Base-by-base conservation (phyloP, 2,329 filamentous ascomycete genomes). In the Lomentospora prolificans region DNA sequence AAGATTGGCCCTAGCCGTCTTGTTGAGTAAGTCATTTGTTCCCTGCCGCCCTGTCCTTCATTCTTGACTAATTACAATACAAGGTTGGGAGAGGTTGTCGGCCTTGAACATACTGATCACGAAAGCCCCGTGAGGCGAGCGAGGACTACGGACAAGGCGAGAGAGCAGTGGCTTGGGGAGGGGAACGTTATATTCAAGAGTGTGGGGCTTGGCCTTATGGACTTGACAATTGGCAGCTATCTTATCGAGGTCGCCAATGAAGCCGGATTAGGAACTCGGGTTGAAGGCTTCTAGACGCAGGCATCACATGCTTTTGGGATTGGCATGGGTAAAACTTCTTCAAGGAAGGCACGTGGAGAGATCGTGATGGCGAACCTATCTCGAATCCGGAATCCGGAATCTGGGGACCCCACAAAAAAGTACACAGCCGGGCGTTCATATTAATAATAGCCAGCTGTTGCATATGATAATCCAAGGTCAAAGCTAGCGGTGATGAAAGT, bases 51-150 rank as follows among this genome's bases (percentile, higher is more conserved):
- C 30, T 31, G 2, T 10, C 41, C 12, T n/a, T n/a, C n/a, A n/a
- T 17, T 27, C 14, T 50, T 22, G 31, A 14, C 64, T 64, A 55
- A 62, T 30, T 39, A 48, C 24, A 0, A 3, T 9, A 19, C 30
- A 51, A 82, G 79, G 68, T 73, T 96, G 1, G 92, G 91, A 3
- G 91, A 96, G 66, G 73, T 96, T 3, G 79, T 82, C 10, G 82
- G 84, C 78, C 74, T 85, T 28, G 75, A 77, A 3, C 55, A 59
- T 22, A 55, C 55, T 33, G 50, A 25, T 55, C 57, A 53, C 28
- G 50, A 36, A 57, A 59, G 33, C 33, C 17, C 51, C 28, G 30
- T 19, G 9, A 9, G 41, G 12, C 48, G 70, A 52, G 72, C 75
- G 62, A 68, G 72, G 57, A 70, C 72, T 58, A 72, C 71, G 57